These are phyloP conservation scores for Alternaria burnsii DNA, from an alignment of 2,329 filamentous ascomycete species.

Conservation along the genomic window DNA sequence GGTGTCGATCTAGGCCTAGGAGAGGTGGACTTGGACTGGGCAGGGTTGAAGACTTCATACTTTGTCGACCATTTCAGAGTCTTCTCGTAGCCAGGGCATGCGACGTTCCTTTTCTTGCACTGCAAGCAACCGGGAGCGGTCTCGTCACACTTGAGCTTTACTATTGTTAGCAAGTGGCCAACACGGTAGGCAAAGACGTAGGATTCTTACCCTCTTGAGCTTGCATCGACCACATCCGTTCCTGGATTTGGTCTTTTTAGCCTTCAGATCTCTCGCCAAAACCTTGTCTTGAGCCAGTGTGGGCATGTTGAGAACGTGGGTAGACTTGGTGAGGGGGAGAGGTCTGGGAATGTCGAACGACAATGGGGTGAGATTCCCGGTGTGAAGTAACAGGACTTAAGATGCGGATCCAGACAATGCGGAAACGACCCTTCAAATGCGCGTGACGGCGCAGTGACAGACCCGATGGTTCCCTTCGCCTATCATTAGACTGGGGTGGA, in stretches of 20 bases:
- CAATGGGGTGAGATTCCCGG: slow-evolving; percentile 28
- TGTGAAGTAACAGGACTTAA: slow-evolving; percentile 25
- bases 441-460: slow-evolving; percentile 34
- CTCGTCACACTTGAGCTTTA: slow-evolving; percentile 56
- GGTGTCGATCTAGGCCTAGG: slow-evolving; percentile 23
- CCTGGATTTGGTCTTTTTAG: slow-evolving; percentile 49
- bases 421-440: slow-evolving; percentile 27
- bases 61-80: slow-evolving; percentile 60
- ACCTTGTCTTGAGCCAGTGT: slow-evolving; percentile 39
- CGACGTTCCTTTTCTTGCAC: slow-evolving; percentile 54
- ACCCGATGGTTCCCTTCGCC: slow-evolving; percentile 37
- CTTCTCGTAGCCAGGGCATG: slow-evolving; percentile 58
- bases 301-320: slow-evolving; percentile 36
- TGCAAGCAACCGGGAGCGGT: slow-evolving; percentile 54
- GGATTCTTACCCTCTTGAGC: slow-evolving; percentile 42
- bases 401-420: slow-evolving; percentile 30
- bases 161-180: slow-evolving; percentile 26
- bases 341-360: slow-evolving; percentile 27
- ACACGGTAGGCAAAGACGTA: neutral
- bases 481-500: slow-evolving; percentile 27
- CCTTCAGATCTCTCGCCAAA: slow-evolving; percentile 37
- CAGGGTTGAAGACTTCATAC: slow-evolving; percentile 56
- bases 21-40: slow-evolving; percentile 33
- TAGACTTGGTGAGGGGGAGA: slow-evolving; percentile 12
- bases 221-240: slow-evolving; percentile 49